Evolutionary conservation across 2,329 filamentous ascomycete species (phyloP), one percentile per base, ranked within the genome.

Genomic region (Epichloe hybrida): DNA sequence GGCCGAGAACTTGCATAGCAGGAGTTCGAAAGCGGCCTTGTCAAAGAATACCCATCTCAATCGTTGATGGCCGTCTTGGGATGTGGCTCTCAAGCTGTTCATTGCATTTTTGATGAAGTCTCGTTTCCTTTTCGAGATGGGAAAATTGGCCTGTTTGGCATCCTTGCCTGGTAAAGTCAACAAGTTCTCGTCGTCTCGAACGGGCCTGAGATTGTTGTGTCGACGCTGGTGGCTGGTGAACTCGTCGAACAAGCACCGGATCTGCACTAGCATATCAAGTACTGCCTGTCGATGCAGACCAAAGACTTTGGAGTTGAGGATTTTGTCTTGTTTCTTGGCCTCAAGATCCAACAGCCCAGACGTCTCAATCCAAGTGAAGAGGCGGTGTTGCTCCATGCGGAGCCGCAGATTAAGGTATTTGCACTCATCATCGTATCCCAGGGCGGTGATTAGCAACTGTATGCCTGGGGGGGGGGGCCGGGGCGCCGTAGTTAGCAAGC

Each of bases 351-450:
- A 62, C 17, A 75, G 58, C 8, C 72, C 72, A 11, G 71, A 74
- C 2, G 71, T 70, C 55, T 75, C 71, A 54, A 70, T 72, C 72
- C 72, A 74, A 40, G 70, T 70, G 53, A 72, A 73, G 13, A 74
- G 64, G 23, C 72, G 65, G 54, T 74, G 71, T 59, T 75, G 71
- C 56, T 75, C 72, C 68, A 75, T 72, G 49, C 70, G 69, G 47
- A 75, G 58, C 47, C 72, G 66, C 55, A 75, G 57, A 53, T 73
- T 73, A 52, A 74, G 67, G 56, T 73, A 74, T 52, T 64, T 68
- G 57, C 66, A 73, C 45, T 73, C 70, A 53, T 74, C 66, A n/a
- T 71, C 69, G 50, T 72, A 72, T 44, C 69, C 67, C 43, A 67
- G 60, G n/a, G 72, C 72, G 5, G 71, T 74, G 42, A 74, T 61